Evolutionary conservation across 2,329 filamentous ascomycete species (phyloP), one percentile per base, ranked within the genome.

Genomic region (Exserohilum rostratum): DNA sequence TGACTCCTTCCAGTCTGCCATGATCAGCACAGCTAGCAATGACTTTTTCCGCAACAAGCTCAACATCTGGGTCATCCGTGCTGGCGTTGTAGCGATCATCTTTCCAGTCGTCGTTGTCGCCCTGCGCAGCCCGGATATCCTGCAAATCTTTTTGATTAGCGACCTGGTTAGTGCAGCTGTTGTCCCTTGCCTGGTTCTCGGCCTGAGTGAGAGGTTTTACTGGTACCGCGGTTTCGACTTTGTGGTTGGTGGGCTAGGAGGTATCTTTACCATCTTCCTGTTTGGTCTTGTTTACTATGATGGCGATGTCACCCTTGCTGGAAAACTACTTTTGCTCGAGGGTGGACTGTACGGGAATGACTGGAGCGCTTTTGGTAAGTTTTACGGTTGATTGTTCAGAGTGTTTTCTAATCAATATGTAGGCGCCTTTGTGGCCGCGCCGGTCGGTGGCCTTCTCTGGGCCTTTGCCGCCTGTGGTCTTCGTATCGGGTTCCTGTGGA

Each of bases 11-110:
- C 91, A 93, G 76, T 89, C 87, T 2, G 89, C 90, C 63, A 92
- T 95, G 87, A 88, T 93, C 6, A 91, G 88, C n/a, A 90, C 89
- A 0, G 89, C 87, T 12, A 91, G 88, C 62, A 93, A 93, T 78
- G 90, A 95, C 70, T 76, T 95, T 12, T 93, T 93, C 82, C 87
- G 90, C 66, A 95, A 95, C 81, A 85, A 83, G 55, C 84, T 95
- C 51, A 87, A 87, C 67, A 84, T 93, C 61, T 90, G 89, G 85
- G 84, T 81, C 73, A 88, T 93, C 63, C 87, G 90, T 42, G 81
- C 69, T 15, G 80, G 80, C 35, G 90, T 95, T 22, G 84, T 93
- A 1, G 70, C 90, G 13, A 67, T 93, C 73, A 92, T 92, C 68
- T 78, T 92, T 58, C 90, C 90, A 2, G 84, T 87, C 46, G 83